These are phyloP conservation scores for Tephrocybe sp. DNA, from an alignment of 768 basidiomycete genomes.

Conservation along the genomic window DNA sequence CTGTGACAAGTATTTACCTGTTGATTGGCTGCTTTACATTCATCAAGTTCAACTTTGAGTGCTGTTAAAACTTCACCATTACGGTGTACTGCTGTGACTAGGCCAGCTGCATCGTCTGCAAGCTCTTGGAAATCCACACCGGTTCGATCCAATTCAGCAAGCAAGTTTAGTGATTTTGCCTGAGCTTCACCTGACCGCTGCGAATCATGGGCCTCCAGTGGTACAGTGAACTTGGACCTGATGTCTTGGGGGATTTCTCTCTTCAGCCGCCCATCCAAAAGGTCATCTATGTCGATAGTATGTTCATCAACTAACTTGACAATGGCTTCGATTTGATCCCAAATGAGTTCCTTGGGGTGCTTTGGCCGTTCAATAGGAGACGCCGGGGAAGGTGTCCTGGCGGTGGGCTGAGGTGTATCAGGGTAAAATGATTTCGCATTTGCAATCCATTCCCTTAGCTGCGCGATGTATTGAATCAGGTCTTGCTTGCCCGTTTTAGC, in stretches of 20 bases:
- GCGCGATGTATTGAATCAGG: constrained; percentile 24
- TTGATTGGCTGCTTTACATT: not conserved
- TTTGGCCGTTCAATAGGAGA: constrained; percentile 3
- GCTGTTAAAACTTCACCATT: not conserved
- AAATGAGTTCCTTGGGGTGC: constrained; percentile 11
- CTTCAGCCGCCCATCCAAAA: constrained; percentile 3
- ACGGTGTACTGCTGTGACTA: not conserved
- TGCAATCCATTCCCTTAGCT: constrained; percentile 31
- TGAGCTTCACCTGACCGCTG: not conserved
- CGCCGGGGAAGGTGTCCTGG: not conserved
- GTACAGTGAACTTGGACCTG: not conserved
- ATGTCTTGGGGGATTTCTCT: constrained; percentile 7
- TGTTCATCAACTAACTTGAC: constrained; percentile 7
- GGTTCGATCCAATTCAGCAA: constrained; percentile 2
- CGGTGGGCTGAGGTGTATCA: not conserved
- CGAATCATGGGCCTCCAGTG: constrained; percentile 4
- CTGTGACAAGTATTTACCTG: not conserved
- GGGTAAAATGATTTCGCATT: constrained; percentile 17
- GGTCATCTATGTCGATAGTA: constrained; percentile 4
- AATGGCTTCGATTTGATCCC: constrained; percentile 7
- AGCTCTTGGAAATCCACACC: constrained; percentile 5
- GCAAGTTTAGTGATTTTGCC: not conserved
- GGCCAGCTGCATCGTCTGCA: not conserved
- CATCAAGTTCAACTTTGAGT: constrained; percentile 8
- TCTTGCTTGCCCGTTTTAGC: constrained; percentile 19